Conservation (phyloP, 495 filamentous ascomycete genomes). For the Penicillium turbatum region DNA sequence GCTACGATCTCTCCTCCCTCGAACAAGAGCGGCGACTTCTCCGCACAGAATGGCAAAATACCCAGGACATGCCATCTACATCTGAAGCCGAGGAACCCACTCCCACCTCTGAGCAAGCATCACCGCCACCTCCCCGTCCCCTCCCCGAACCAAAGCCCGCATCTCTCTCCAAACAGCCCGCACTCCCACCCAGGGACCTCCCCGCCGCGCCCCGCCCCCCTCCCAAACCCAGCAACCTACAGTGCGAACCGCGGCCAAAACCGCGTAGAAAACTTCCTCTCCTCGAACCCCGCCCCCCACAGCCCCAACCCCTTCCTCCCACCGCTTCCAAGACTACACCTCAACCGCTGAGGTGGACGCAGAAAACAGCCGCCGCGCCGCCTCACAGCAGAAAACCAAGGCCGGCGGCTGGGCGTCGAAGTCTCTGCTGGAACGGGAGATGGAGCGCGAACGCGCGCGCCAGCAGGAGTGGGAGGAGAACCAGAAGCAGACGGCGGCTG, state of each 20-base stretch:
- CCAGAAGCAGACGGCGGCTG: conserved; percentile 67
- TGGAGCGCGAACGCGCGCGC: conserved; percentile 90
- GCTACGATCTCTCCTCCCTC: conserved; percentile 64
- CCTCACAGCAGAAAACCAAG: conserved; percentile 63
- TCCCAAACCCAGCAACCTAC: conserved; percentile 30
- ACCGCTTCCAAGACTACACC: conserved; percentile 52
- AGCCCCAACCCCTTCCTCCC: conserved; percentile 32
- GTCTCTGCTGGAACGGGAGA: conserved; percentile 86
- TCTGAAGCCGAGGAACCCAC: conserved; percentile 16
- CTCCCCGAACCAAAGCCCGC: conserved; percentile 32
- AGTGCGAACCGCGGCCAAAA: conserved; percentile 26
- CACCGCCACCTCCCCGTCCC: conserved; percentile 39
- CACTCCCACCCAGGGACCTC: conserved; percentile 18
- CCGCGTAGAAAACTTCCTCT: conserved; percentile 47
- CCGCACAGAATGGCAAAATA: conserved; percentile 61
- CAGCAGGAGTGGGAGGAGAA: conserved; percentile 93
- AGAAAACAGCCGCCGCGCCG: conserved; percentile 62
- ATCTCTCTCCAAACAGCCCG: conserved; percentile 6
- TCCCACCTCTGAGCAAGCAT: conserved; percentile 31
- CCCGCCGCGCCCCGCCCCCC: conserved; percentile 30
- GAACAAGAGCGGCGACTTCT: conserved; percentile 73
- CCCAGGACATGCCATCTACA: conserved; percentile 35
- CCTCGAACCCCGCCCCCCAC: conserved; percentile 47
- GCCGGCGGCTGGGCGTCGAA: conserved; percentile 74
- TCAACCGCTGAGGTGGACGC: conserved; percentile 61